Evolutionary conservation across 306 rosid species (phyloP).

Genomic region (Hippophae gyantsensis): DNA sequence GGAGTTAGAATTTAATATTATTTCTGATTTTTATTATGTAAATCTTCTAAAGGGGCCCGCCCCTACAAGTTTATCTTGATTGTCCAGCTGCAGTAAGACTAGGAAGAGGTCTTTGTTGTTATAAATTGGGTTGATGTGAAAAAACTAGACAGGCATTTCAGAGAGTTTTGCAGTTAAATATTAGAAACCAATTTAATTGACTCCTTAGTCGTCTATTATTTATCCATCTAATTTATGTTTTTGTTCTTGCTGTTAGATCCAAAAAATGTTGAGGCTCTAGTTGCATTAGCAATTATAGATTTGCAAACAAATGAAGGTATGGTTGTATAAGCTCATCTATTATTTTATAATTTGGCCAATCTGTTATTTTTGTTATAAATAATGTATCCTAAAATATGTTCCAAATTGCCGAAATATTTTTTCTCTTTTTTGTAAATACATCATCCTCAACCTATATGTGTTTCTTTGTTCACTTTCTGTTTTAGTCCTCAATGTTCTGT

Average conservation of each 20-base stretch:
- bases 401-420: not conserved
- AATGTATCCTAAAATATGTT: not conserved
- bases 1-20: conserved; percentile 15
- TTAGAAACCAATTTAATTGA: conserved; percentile 22
- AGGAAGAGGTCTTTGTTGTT: conserved; percentile 95
- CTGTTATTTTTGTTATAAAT: not conserved
- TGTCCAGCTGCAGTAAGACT: conserved; percentile 97
- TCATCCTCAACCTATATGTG: not conserved
- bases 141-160: conserved; percentile 89
- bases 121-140: conserved; percentile 85
- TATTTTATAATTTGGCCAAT: not conserved
- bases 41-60: conserved; percentile 49
- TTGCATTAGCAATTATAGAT: conserved; percentile 87
- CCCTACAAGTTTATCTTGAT: conserved; percentile 68
- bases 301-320: conserved; percentile 73
- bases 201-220: conserved; percentile 16
- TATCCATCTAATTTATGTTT: conserved; percentile 21
- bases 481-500: not conserved
- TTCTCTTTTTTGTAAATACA: no score
- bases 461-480: not conserved
- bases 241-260: conserved; percentile 68
- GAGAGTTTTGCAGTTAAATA: conserved; percentile 88
- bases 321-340: conserved; percentile 12
- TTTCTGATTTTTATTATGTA: conserved; percentile 27
- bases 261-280: conserved; percentile 97